These are phyloP conservation scores for Prunus yedoensis DNA, from an alignment of 331 rosid species.

Conservation along the genomic window DNA sequence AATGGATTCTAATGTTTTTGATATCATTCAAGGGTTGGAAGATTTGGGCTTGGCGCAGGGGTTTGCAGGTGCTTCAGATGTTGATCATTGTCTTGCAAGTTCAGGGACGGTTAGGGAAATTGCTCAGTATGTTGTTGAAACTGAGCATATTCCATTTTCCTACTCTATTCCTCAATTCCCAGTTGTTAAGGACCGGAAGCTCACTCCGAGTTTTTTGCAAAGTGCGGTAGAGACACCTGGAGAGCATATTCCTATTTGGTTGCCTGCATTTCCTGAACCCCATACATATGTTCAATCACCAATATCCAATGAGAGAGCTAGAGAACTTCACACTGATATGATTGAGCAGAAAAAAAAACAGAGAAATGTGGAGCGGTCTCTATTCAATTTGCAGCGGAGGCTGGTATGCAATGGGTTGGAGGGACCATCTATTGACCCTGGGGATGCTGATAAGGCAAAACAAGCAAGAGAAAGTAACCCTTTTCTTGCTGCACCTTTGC, in stretches of 20 bases:
- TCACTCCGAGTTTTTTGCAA: constrained; percentile 55
- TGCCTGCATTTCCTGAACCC: constrained; percentile 75
- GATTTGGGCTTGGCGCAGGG: constrained; percentile 71
- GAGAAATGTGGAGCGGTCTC: constrained; percentile 40
- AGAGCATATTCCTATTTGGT: constrained; percentile 82
- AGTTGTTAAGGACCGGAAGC: constrained; percentile 51
- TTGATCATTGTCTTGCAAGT: constrained; percentile 64
- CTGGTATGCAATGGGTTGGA: constrained; percentile 44
- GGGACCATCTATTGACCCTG: constrained; percentile 39
- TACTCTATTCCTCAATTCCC: constrained; percentile 67
- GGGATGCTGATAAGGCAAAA: constrained; percentile 50
- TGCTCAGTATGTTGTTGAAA: constrained; percentile 46
- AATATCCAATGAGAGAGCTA: constrained; percentile 33
- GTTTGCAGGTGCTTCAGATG: constrained; percentile 66
- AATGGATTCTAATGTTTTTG: constrained; percentile 59
- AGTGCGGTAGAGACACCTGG: constrained; percentile 57
- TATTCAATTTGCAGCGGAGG: constrained; percentile 53
- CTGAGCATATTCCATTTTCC: constrained; percentile 56
- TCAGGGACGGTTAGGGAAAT: constrained; percentile 62
- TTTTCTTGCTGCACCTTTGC: constrained; percentile 68
- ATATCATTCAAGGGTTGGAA: constrained; percentile 77
- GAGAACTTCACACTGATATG: constrained; percentile 32
- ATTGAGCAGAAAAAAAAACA: constrained; percentile 51
- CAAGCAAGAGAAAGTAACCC: constrained; percentile 62
- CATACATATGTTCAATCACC: constrained; percentile 37